Percentiles rank a stretch among this genome's conserved stretches.
These are phyloP conservation scores for Lanzia echinophila DNA, from an alignment of 2,329 filamentous ascomycete genomes.

Conservation along the genomic window DNA sequence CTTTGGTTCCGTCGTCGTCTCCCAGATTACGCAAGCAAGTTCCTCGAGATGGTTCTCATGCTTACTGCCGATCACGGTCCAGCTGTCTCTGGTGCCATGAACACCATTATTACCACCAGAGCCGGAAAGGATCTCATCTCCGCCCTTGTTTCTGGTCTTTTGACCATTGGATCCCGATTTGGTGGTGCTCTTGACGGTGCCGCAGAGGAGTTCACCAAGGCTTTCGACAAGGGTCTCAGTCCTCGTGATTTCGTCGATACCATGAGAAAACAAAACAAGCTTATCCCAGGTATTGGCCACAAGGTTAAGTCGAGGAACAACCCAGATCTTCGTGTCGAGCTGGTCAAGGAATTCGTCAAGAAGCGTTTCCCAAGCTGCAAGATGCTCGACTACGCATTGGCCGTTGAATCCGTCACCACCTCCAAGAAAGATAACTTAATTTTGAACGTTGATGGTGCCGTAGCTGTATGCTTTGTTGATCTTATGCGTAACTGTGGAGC, in stretches of 20 bases:
- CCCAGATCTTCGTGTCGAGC: conserved; percentile 97
- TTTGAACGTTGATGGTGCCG: conserved; percentile 95
- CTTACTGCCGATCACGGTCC: conserved; percentile 98
- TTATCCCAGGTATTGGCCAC: conserved; percentile 98
- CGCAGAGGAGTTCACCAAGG: conserved; percentile 96
- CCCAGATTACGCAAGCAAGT: conserved; percentile 93
- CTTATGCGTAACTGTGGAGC: conserved; percentile 96
- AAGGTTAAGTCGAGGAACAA: conserved; percentile 99
- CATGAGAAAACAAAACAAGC: conserved; percentile 99
- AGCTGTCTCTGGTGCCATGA: conserved; percentile 98
- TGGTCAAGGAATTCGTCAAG: conserved; percentile 97
- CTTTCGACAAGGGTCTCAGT: conserved; percentile 95
- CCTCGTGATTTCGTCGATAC: conserved; percentile 98
- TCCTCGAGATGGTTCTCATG: conserved; percentile 99
- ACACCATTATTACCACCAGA: conserved; percentile 99
- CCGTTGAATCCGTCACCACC: conserved; percentile 95
- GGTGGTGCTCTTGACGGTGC: conserved; percentile 97
- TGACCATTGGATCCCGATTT: conserved; percentile 97
- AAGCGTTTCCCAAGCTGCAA: conserved; percentile 97
- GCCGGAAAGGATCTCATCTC: conserved; percentile 98
- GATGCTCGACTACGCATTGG: conserved; percentile 96
- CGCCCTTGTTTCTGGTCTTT: conserved; percentile 87
- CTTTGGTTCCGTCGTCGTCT: conserved; percentile 99
- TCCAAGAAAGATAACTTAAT: conserved; percentile 99
- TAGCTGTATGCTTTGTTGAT: conserved; percentile 98